Evolutionary conservation across 1,284 basidiomycete genomes (phyloP), one percentile per base, ranked within the genome.

Genomic region (Wallemia mellicola): DNA sequence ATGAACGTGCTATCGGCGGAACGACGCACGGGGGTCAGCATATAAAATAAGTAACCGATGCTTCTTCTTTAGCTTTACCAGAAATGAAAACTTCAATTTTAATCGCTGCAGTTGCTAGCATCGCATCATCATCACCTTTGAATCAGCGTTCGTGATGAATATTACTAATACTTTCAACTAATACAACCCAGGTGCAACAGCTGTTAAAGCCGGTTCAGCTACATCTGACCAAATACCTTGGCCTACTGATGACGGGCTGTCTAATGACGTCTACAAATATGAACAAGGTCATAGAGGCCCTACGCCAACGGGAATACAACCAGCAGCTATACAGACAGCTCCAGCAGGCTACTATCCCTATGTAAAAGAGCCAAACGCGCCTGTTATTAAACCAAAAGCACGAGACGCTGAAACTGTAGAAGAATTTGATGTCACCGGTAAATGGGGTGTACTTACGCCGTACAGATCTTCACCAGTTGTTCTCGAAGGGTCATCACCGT

Each of bases 371-470:
- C 70, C 72, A 48, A 19, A 67, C 75, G 2, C 64, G 72, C 2
- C 64, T 67, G 59, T 73, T 72, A 22, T 66, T 69, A 27, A 67
- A 73, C 2, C 66, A 69, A 14, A 69, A 70, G 33, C 67, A 68
- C 56, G 64, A 3, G 61, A 59, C 25, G 24, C 27, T 19, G 58
- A 54, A 27, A 5, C 56, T 15, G 56, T 54, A 25, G 62, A 63
- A 5, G 59, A 63, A 19, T 76, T 77, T 64, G 76, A 81, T 66
- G 66, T 87, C 33, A 78, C 85, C 69, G 77, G 76, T 65, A 75
- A 77, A 57, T 86, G 85, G 83, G 86, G 86, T 0, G 86, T 86
- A 66, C 69, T 88, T 38, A 79, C 82, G 0, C 86, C 86, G 7
- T 86, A 83, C 82, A 85, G 81, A 68, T 83, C 80, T 61, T 79